Evolutionary conservation across 2,329 filamentous ascomycete genomes (phyloP).

Genomic region (Diplocarpon mali): DNA sequence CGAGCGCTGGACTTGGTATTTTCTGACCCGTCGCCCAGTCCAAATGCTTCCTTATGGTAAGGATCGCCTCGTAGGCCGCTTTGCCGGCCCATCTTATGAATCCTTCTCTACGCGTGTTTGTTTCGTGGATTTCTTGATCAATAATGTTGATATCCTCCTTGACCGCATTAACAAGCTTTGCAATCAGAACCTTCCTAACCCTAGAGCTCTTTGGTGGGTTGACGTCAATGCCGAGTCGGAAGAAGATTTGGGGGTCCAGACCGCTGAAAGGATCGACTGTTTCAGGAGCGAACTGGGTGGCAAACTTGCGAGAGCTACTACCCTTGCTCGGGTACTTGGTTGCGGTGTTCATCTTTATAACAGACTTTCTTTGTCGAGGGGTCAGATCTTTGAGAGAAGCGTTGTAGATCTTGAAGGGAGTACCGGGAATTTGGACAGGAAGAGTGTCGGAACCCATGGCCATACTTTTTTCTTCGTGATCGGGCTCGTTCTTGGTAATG

Average conservation of each 20-base stretch:
- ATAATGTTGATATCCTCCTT: slow-evolving; percentile 23
- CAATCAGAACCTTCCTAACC: slow-evolving; percentile 20
- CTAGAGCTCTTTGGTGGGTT: slow-evolving; percentile 15
- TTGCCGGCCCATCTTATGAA: slow-evolving; percentile 27
- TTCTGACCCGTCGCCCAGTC: slow-evolving; percentile 26
- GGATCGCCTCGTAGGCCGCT: slow-evolving; percentile 16
- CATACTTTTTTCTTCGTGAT: slow-evolving; percentile 1
- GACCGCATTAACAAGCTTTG: slow-evolving; percentile 20
- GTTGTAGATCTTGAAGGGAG: slow-evolving; percentile 1
- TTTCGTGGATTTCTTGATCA: slow-evolving; percentile 19
- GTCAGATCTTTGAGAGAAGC: slow-evolving; percentile 12
- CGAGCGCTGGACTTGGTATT: slow-evolving; percentile 6
- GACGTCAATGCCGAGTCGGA: slow-evolving; percentile 22
- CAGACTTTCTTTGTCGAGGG: slow-evolving; percentile 19
- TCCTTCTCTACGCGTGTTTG: slow-evolving; percentile 19
- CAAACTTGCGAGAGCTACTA: slow-evolving; percentile 16
- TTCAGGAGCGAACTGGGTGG: slow-evolving; percentile 1
- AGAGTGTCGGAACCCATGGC: not conserved
- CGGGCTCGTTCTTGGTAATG: not conserved
- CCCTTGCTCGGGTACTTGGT: slow-evolving; percentile 11
- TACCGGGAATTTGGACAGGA: slow-evolving; percentile 10
- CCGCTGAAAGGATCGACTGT: slow-evolving; percentile 13
- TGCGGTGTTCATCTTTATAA: slow-evolving; percentile 13
- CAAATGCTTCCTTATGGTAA: slow-evolving; percentile 13
- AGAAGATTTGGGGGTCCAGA: slow-evolving; percentile 22